Evolutionary conservation across 2,329 filamentous ascomycete genomes (phyloP).

Genomic region (Byssochlamys sp.): DNA sequence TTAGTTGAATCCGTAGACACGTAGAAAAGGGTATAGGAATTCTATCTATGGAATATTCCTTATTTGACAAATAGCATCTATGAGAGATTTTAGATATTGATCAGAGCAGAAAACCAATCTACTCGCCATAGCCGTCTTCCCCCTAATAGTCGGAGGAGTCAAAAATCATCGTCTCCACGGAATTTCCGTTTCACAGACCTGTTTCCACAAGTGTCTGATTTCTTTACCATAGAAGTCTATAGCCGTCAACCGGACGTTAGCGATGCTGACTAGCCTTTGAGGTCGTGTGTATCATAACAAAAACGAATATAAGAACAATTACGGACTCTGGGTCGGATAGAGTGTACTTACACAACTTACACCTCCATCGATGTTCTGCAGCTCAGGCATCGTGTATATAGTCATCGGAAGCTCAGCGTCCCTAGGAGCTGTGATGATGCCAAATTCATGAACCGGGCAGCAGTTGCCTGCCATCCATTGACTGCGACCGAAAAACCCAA

Average conservation of each 20-base stretch:
- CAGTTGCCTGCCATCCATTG: slow-evolving; percentile 13
- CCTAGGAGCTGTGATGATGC: slow-evolving; percentile 39
- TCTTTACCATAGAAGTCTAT: neutral
- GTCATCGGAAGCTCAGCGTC: slow-evolving; percentile 30
- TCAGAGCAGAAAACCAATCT: no score
- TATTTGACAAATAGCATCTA: no score
- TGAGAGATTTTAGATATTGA: no score
- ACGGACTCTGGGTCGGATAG: no score
- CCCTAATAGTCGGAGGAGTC: no score
- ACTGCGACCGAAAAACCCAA: slow-evolving; percentile 40
- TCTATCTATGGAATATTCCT: no score
- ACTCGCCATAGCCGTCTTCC: no score
- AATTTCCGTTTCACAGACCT: no score
- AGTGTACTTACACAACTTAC: neutral
- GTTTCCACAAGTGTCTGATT: no score
- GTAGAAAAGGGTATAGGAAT: no score
- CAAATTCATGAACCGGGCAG: slow-evolving; percentile 31
- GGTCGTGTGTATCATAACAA: neutral
- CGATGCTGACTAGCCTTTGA: neutral
- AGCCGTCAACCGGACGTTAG: neutral
- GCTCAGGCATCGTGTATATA: slow-evolving; percentile 35
- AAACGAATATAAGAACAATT: neutral
- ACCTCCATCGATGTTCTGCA: slow-evolving; percentile 11
- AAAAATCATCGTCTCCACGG: no score
- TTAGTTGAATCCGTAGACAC: no score